Evolutionary conservation across 78 protist species (phyloP).

Genomic region (Polysphondylium violaceum): DNA sequence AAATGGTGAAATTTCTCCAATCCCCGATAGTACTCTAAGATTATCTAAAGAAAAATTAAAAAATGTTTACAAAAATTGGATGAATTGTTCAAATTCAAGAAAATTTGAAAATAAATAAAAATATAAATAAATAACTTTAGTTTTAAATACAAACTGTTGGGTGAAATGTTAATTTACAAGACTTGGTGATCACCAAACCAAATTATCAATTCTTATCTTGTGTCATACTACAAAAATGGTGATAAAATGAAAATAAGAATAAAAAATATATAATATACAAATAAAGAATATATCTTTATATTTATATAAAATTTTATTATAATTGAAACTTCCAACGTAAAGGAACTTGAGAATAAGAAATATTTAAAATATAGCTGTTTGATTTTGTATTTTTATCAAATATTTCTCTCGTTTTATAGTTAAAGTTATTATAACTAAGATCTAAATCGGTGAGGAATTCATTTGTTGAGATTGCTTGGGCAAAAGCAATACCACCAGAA

Average conservation of each 20-base stretch:
- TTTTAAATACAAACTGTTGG: too few species aligned
- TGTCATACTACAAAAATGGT: too few species aligned
- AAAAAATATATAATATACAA: too few species aligned
- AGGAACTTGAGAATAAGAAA: conserved; percentile 49
- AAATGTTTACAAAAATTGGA: conserved; percentile 53
- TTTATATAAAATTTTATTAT: conserved; percentile 25
- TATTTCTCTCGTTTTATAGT: conserved; percentile 22
- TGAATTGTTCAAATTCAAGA: conserved; percentile 30
- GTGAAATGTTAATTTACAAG: too few species aligned
- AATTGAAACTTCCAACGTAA: conserved; percentile 59
- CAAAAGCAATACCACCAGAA: conserved; percentile 16
- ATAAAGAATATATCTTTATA: too few species aligned
- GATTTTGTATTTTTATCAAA: conserved; percentile 21
- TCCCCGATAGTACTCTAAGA: not conserved
- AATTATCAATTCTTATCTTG: too few species aligned
- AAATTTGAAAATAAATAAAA: conserved; percentile 31
- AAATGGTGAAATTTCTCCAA: not conserved
- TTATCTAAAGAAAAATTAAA: conserved; percentile 35
- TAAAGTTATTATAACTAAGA: conserved; percentile 34
- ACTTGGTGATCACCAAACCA: too few species aligned
- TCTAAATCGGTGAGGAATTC: conserved; percentile 21
- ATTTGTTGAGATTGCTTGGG: conserved; percentile 11
- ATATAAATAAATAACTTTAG: conserved; percentile 11
- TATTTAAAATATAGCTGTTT: not conserved
- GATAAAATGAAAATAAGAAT: too few species aligned